phyloP scores from a whole-genome alignment of 495 filamentous ascomycete species.

The Astrocystis sublimbata region DNA sequence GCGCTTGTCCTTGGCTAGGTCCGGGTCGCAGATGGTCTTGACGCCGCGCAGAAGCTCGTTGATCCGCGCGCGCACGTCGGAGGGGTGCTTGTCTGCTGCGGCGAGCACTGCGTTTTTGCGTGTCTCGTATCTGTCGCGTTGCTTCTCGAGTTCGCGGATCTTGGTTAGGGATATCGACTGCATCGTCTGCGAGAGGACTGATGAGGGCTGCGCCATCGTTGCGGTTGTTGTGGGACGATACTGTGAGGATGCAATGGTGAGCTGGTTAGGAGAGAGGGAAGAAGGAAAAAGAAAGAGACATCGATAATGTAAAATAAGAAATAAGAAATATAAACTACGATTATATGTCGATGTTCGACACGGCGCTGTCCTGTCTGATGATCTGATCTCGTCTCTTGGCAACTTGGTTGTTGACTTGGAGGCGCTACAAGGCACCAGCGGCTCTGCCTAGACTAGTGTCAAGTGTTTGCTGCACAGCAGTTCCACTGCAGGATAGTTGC shows the following conservation, averaged over 20 bases:
- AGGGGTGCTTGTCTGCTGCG: slow-evolving; percentile 30
- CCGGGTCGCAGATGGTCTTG: slow-evolving; percentile 35
- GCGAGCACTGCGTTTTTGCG: slow-evolving; percentile 40
- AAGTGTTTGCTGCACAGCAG: no score
- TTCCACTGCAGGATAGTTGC: slow-evolving; percentile 9
- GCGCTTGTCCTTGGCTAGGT: slow-evolving; percentile 21
- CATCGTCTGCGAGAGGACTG: slow-evolving; percentile 59
- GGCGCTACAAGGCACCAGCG: no score
- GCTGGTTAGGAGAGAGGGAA: neutral
- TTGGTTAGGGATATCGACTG: slow-evolving; percentile 66
- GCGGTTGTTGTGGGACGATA: neutral
- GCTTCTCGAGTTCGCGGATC: slow-evolving; percentile 61
- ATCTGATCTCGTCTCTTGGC: no score
- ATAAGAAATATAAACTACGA: no score
- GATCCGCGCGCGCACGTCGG: slow-evolving; percentile 38
- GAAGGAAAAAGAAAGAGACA: neutral
- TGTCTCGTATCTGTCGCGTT: slow-evolving; percentile 54
- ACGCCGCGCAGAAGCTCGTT: slow-evolving; percentile 42
- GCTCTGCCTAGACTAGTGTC: neutral
- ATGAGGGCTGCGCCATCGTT: slow-evolving; percentile 37
- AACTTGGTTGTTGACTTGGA: neutral
- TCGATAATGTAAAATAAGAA: no score
- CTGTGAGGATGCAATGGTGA: neutral
- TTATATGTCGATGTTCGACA: no score
- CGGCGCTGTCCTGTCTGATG: no score